Evolutionary conservation across 192 early-diverging fungal species (phyloP).

Genomic region (Diversispora epigaea): DNA sequence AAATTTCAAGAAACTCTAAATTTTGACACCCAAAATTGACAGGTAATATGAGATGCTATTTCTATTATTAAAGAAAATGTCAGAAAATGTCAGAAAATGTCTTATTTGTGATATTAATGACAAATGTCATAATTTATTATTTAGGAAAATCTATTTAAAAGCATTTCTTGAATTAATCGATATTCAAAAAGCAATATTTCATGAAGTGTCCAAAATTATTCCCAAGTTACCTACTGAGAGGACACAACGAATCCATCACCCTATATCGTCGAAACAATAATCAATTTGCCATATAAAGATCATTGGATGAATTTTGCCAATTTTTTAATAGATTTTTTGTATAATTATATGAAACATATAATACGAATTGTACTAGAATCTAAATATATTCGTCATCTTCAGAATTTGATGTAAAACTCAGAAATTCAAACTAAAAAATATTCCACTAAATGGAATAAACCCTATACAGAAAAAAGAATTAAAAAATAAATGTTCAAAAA

Average conservation of each 20-base stretch:
- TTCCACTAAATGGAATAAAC: not conserved
- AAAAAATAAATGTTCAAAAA: not conserved
- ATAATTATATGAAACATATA: not conserved
- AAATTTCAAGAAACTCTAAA: constrained; percentile 1
- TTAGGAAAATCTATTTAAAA: not conserved
- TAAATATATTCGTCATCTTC: not conserved
- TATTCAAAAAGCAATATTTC: constrained; percentile 20
- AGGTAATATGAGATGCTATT: no score
- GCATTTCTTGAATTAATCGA: constrained; percentile 22
- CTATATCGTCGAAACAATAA: not conserved
- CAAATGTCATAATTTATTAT: no score
- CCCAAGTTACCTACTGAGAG: not conserved
- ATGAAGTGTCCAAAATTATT: constrained; percentile 9
- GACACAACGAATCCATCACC: not conserved
- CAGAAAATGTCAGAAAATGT: no score
- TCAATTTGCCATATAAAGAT: not conserved
- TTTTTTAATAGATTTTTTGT: not conserved
- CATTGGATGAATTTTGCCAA: constrained; percentile 5
- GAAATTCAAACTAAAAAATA: not conserved
- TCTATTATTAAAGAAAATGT: no score
- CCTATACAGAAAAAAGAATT: not conserved
- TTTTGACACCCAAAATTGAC: not conserved
- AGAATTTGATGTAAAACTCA: not conserved
- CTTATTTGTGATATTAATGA: no score
- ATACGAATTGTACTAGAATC: not conserved